Base-by-base conservation (phyloP, 805 yeast genomes). In the Geotrichum ghanense region DNA sequence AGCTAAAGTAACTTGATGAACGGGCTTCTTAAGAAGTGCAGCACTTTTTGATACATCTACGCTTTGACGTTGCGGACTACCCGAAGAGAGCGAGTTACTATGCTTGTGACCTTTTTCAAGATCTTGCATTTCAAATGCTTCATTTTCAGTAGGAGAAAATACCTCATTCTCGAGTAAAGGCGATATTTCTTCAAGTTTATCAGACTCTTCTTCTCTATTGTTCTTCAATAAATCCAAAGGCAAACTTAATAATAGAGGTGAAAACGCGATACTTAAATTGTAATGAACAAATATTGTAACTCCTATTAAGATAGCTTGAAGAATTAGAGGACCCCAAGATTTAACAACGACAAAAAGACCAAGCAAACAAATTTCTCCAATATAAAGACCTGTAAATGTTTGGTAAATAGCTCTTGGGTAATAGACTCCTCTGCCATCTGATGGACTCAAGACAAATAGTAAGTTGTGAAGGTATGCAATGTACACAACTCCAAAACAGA, bases 241-340 rank as follows among this genome's bases (percentile, higher is more conserved):
- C 42, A 69, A 55, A 3, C 51, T 49, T 42, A 50, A 53, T 50
- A 81, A 57, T 59, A 88, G 68, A 9, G 73, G 70, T 48, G 73
- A 81, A 59, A 87, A 85, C 0, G 96, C 86, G 6, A 58, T 50
- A 51, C 72, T 75, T 59, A 90, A 63, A 51, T 78, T 74, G 25
- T 76, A 16, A 57, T 90, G 96, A 49, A 76, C 71, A 59, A 85
- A 81, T 3, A 74, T 73, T 0, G 97, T 86, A 53, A 73, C 64
- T 5, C 73, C 75, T 10, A 86, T 56, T 39, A 82, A 70, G 45
- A 89, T 70, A 1, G 78, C 79, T 61, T 83, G 85, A 45, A 90
- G 66, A 3, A 81, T 83, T 52, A 88, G 72, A 31, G 96, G 95
- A 42, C 96, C 97, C 96, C 96, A 90, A 39, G 94, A 83, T 70